Evolutionary conservation across 345 rosid genomes (phyloP).

Genomic region (Rhizophora mangle): DNA sequence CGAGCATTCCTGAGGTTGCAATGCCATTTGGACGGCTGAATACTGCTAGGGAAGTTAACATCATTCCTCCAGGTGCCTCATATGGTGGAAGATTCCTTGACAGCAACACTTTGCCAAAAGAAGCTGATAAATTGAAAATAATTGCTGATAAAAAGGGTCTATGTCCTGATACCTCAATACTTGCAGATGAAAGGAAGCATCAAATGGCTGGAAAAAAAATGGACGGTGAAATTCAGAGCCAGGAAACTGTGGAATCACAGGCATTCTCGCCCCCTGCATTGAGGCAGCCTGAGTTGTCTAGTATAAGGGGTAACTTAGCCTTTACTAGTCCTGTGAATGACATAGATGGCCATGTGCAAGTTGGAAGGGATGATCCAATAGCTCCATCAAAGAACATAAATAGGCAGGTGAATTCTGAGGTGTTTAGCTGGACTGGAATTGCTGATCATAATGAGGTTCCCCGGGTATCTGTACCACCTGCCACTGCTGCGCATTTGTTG

Average conservation of each 20-base stretch:
- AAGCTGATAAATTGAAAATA: constrained; percentile 39
- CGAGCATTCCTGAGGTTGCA: constrained; percentile 41
- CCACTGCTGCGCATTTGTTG: constrained; percentile 35
- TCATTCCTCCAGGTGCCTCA: constrained; percentile 30
- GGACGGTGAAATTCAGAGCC: constrained; percentile 48
- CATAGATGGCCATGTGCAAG: constrained; percentile 38
- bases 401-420: constrained; percentile 44
- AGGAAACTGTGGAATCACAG: constrained; percentile 43
- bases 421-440: constrained; percentile 45
- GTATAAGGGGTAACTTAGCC: constrained; percentile 30
- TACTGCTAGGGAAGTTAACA: constrained; percentile 40
- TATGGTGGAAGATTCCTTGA: constrained; percentile 52
- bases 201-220: constrained; percentile 34
- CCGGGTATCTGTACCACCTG: constrained; percentile 30
- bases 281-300: constrained; percentile 40
- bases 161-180: constrained; percentile 29
- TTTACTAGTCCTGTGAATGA: constrained; percentile 24
- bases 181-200: constrained; percentile 50
- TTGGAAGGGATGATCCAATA: constrained; percentile 33
- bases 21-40: constrained; percentile 45
- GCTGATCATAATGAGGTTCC: constrained; percentile 38
- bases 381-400: constrained; percentile 36
- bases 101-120: constrained; percentile 40
- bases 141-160: constrained; percentile 42
- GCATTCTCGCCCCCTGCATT: constrained; percentile 20